Evolutionary conservation across 345 rosid genomes (phyloP), one percentile per base, ranked within the genome.

Genomic region (Tarenaya hassleriana): DNA sequence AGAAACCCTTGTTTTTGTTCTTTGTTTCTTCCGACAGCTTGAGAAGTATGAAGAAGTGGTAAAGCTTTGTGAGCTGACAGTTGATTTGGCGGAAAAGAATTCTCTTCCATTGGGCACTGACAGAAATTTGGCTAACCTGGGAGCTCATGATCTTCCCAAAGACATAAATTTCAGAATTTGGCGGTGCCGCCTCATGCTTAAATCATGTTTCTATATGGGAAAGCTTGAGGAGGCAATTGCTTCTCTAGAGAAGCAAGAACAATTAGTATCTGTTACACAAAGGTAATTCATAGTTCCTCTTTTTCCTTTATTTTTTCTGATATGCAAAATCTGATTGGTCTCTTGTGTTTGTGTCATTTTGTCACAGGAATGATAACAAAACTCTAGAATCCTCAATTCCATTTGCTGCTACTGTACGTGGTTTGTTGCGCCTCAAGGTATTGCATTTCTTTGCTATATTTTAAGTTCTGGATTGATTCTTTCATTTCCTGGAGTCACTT

Each of bases 361-460:
- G 12, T 45, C 33, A 52, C 67, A 83, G 82, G 63, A 69, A 54
- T 13, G 74, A 58, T 64, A 64, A 68, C 67, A 73, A 64, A 56
- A 55, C 58, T 50, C 63, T 83, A 62, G 94, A 75, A 49, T 75
- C 77, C 47, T 69, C 57, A 62, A 73, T 77, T 53, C 90, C 82
- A 16, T 69, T 80, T 57, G 78, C 78, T 73, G 63, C 75, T 59
- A 78, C 78, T 6, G 70, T 76, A n/a, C 84, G 65, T 1, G 91
- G 81, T 73, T 80, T 88, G 55, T 64, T 88, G 68, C 72, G 55
- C 37, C 87, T 75, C 66, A 94, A 86, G 97, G 99, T 94, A 74
- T 55, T 45, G 37, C 15, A 35, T 34, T 41, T 27, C 50, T 55
- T 41, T 41, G 40, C 41, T 4, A 46, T 21, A 39, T 39, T 52